Evolutionary conservation across 768 basidiomycete species (phyloP).

Genomic region (Naganishia kalamii): DNA sequence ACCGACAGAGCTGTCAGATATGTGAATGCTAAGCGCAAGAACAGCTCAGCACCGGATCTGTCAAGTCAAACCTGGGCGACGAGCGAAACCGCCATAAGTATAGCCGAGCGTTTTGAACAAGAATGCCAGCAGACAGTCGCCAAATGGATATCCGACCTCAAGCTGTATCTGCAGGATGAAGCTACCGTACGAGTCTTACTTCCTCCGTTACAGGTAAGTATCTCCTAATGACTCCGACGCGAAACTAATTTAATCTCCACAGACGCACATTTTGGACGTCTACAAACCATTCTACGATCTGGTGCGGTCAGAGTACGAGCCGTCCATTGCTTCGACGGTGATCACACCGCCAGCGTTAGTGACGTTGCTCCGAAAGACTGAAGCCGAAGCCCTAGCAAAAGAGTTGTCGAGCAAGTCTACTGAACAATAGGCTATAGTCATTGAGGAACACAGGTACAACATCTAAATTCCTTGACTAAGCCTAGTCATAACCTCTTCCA

Average conservation of each 20-base stretch:
- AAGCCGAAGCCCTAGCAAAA: constrained; percentile 6
- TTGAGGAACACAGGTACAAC: background rate
- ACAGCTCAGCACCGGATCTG: constrained; percentile 31
- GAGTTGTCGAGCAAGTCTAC: background rate
- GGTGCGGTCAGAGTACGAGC: constrained; percentile 51
- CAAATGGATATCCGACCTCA: constrained; percentile 55
- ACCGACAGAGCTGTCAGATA: constrained; percentile 53
- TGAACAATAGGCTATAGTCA: background rate
- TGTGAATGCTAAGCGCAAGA: constrained; percentile 29
- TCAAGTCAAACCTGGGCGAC: constrained; percentile 53
- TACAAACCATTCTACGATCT: constrained; percentile 69
- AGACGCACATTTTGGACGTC: constrained; percentile 65
- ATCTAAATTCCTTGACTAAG: background rate
- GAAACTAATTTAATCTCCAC: constrained; percentile 20
- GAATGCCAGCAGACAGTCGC: constrained; percentile 52
- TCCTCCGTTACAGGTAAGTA: constrained; percentile 55
- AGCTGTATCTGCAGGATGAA: constrained; percentile 73
- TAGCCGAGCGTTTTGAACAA: constrained; percentile 55
- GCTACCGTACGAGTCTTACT: constrained; percentile 71
- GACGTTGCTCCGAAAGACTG: constrained; percentile 18
- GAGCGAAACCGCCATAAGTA: constrained; percentile 52
- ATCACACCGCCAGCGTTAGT: constrained; percentile 39
- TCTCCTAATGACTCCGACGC: background rate
- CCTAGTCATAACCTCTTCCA: constrained; percentile 80
- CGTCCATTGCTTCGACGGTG: constrained; percentile 35